Conservation (phyloP, 2,329 filamentous ascomycete genomes). For the Diplodia corticola region DNA sequence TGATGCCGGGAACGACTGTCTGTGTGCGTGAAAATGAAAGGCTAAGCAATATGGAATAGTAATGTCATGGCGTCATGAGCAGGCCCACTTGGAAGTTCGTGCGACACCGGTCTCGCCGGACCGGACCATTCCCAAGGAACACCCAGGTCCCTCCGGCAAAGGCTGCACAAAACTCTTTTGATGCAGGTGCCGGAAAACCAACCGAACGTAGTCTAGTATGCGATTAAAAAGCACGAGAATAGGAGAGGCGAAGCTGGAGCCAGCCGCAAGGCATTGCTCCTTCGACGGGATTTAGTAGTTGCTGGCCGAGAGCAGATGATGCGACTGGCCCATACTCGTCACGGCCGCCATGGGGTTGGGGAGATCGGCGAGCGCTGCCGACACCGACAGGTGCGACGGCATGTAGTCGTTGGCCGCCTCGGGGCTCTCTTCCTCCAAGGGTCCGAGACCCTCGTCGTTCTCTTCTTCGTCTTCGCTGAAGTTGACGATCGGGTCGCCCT, state of each 20-base stretch:
- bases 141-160: slow-evolving; percentile 12
- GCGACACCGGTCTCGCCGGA: slow-evolving; percentile 12
- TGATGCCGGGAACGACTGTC: slow-evolving; percentile 10
- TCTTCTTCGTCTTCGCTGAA: slow-evolving; percentile 84
- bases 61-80: slow-evolving; percentile 22
- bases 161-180: slow-evolving; percentile 12
- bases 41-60: slow-evolving; percentile 1
- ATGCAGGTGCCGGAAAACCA: slow-evolving; percentile 17
- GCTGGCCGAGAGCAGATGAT: slow-evolving; percentile 46
- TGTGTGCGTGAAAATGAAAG: slow-evolving; percentile 2
- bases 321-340: slow-evolving; percentile 44
- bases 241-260: slow-evolving; percentile 17
- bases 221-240: slow-evolving; percentile 17
- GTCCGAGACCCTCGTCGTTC: slow-evolving; percentile 80
- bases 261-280: slow-evolving; percentile 19
- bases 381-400: slow-evolving; percentile 34
- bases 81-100: slow-evolving; percentile 2
- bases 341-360: slow-evolving; percentile 34
- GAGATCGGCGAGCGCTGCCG: slow-evolving; percentile 38
- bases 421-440: slow-evolving; percentile 78
- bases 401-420: slow-evolving; percentile 68
- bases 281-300: slow-evolving; percentile 40
- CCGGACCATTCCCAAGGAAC: slow-evolving; percentile 13
- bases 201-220: slow-evolving; percentile 21
- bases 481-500: slow-evolving; percentile 63